Evolutionary conservation across 768 basidiomycete genomes (phyloP), one percentile per base, ranked within the genome.

Genomic region (Termitomyces heimii): DNA sequence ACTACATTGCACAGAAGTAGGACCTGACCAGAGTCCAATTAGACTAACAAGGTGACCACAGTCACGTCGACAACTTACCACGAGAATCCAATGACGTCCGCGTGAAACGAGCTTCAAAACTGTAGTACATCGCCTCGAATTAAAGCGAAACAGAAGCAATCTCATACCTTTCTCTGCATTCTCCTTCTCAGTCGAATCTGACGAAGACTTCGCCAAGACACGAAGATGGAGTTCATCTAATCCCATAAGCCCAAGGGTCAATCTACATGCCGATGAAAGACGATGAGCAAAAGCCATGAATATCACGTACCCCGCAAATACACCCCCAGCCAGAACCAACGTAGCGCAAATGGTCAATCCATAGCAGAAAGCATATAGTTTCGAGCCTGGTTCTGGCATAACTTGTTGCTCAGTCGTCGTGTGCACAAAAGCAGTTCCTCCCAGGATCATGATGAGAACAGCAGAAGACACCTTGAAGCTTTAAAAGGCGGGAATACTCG

Each of bases 181-280:
- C 44, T 66, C 62, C 64, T 82, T 80, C 70, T 95, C 90, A 20
- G 63, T 75, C 4, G 73, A 61, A 67, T 92, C 79, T 14, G 90
- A 88, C 0, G 92, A 94, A 5, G 91, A 89, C 2, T 84, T 79
- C 0, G 92, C 78, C 42, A 97, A 77, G 9, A 96, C 94, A 18
- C 92, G 84, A 7, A 97, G 81, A 64, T 95, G 92, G 14, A 97
- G 81, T 58, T 93, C 92, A 62, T 97, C 94, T n/a, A 95, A 78
- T 1, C 94, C 94, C 94, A 96, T 96, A 22, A 97, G 76, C 2
- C 92, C 94, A 32, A 97, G 83, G 0, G 94, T 97, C 54, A 97
- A 73, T 3, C 93, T 94, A 63, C 7, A 34, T 16, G 44, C 10
- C 4, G 39, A 20, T 40, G 18, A 35, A 28, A 20, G 5, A 22